Evolutionary conservation across 169 alveolate genomes (phyloP), one percentile per base, ranked within the genome.

Genomic region (Neospora caninum): DNA sequence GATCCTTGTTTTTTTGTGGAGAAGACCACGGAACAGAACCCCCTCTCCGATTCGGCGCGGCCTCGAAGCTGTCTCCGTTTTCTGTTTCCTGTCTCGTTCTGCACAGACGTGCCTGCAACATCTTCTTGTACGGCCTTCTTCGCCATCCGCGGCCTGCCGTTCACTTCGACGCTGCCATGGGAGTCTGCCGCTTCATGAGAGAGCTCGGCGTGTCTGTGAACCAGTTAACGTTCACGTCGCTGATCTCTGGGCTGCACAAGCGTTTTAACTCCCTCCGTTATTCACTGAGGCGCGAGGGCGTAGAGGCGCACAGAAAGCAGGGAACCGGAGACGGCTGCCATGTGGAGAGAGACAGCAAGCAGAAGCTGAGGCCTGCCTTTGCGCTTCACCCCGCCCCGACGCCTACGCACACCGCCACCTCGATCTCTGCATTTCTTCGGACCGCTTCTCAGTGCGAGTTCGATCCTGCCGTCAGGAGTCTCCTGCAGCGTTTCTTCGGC

Each of bases 131-230:
- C 86, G 86, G 86, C 10, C 86, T 78, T 25, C 45, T 78, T 13
- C 86, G 86, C n/a, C 86, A 78, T n/a, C 86, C 86, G 41, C 39
- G 45, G 7, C 86, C 86, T 20, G 45, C 20, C 45, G 86, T 78
- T 13, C 86, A 78, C 86, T 78, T 78, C 86, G 45, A 78, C n/a
- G 86, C 86, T 9, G 86, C 86, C n/a, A 10, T 78, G 29, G 86
- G 4, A 10, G 86, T 78, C 29, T 78, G 86, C 42, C 86, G 86
- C 86, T 78, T 78, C 45, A 78, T 78, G 39, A 38, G 31, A 10
- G 86, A 78, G 10, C 39, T 20, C 4, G 86, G 86, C 9, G 22
- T n/a, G 39, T 20, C 86, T n/a, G 86, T 78, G 39, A 78, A 78
- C 27, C 86, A 78, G 86, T 43, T 78, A 43, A 78, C 86, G 39